Evolutionary conservation across 768 basidiomycete species (phyloP).

Genomic region (Sporobolomyces phaffii): DNA sequence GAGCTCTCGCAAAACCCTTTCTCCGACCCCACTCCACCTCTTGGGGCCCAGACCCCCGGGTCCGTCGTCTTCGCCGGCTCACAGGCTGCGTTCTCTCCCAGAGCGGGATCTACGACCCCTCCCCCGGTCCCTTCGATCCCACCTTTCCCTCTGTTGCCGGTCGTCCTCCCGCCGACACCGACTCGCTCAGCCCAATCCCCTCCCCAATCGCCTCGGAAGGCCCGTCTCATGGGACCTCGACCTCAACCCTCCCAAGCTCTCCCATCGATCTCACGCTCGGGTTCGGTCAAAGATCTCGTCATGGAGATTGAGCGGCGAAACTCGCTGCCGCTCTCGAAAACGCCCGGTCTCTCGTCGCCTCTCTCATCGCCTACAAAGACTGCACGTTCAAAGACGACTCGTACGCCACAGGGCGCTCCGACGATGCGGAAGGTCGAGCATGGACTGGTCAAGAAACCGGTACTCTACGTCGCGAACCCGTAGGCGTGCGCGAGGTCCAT

Average conservation of each 20-base stretch:
- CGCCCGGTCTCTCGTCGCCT: neutral
- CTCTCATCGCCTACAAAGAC: neutral
- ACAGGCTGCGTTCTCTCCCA: neutral
- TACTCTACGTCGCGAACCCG: constrained; percentile 32
- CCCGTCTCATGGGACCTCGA: constrained; percentile 10
- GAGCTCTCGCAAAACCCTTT: constrained; percentile 19
- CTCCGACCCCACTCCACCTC: neutral
- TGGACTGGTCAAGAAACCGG: constrained; percentile 28
- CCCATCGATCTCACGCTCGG: neutral
- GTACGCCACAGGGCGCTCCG: neutral
- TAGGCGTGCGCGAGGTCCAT: neutral
- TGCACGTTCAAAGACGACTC: neutral
- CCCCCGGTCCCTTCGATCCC: neutral
- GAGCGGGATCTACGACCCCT: neutral
- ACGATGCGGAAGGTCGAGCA: constrained; percentile 19
- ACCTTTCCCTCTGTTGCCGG: neutral
- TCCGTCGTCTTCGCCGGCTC: constrained; percentile 15
- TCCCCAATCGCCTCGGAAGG: constrained; percentile 10
- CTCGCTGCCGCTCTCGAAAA: neutral
- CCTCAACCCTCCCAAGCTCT: neutral
- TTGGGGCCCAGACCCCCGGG: neutral
- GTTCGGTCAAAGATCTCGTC: constrained; percentile 32
- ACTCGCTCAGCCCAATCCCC: neutral
- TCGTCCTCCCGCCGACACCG: constrained; percentile 10
- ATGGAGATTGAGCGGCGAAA: constrained; percentile 13